Percentiles rank a stretch among this genome's conserved stretches.
These are phyloP conservation scores for Pichia rugopelliculosa DNA, from an alignment of 805 yeast genomes.

Conservation along the genomic window DNA sequence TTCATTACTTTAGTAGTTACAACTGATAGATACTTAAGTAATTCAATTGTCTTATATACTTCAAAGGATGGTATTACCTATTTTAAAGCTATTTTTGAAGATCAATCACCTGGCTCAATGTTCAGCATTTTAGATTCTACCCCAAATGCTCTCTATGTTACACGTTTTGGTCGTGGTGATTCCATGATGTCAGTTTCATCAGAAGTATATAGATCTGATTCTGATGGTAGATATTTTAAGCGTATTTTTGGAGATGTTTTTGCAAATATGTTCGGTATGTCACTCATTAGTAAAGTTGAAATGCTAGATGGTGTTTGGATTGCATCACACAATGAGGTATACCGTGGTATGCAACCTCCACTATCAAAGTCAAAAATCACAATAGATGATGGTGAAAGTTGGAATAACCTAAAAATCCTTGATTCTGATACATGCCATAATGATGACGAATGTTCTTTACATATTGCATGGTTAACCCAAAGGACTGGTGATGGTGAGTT, in stretches of 20 bases:
- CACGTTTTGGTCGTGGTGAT: conserved; percentile 26
- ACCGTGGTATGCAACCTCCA: conserved; percentile 15
- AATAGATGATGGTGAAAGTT: conserved; percentile 45
- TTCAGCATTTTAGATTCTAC: conserved; percentile 35
- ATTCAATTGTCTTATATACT: conserved; percentile 34
- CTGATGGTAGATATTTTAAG: conserved; percentile 48
- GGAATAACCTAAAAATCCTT: conserved; percentile 40
- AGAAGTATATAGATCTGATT: conserved; percentile 45
- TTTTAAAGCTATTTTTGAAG: conserved; percentile 33
- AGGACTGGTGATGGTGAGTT: conserved; percentile 35
- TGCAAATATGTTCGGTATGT: conserved; percentile 32
- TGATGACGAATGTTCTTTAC: conserved; percentile 43
- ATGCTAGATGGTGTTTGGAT: conserved; percentile 58
- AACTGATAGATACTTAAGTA: conserved; percentile 35
- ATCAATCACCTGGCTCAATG: conserved; percentile 31
- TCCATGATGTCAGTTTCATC: conserved; percentile 17
- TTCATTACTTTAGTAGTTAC: conserved; percentile 36
- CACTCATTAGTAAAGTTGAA: conserved; percentile 37
- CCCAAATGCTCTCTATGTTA: conserved; percentile 34
- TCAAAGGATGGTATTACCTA: conserved; percentile 42
- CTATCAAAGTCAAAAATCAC: conserved; percentile 33
- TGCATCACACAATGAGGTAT: conserved; percentile 26
- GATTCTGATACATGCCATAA: conserved; percentile 40
- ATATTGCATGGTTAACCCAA: conserved; percentile 29
- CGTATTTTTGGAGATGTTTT: conserved; percentile 35